phyloP scores from a whole-genome alignment of 139 green algal species.

The Chlamydomonas eustigma region DNA sequence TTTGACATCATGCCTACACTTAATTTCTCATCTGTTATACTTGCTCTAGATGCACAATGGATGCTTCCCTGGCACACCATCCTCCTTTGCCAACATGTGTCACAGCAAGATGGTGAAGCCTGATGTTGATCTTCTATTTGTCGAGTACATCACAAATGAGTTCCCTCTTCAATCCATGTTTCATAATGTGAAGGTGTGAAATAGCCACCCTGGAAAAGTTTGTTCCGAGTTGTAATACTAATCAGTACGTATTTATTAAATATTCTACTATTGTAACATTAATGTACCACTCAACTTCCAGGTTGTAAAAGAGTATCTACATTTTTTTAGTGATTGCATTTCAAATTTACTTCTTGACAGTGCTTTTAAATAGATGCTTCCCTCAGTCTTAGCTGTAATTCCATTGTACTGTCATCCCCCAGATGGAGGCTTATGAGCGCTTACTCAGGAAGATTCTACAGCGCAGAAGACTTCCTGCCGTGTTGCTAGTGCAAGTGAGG shows the following conservation, averaged over 20 bases:
- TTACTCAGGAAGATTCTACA: slow-evolving; percentile 26
- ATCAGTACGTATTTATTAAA: no score
- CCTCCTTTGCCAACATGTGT: slow-evolving; percentile 37
- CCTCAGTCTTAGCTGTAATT: no score
- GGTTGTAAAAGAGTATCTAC: no score
- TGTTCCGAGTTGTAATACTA: no score
- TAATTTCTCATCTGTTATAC: no score
- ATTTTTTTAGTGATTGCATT: no score
- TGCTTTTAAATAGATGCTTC: background rate
- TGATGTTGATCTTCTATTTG: slow-evolving; percentile 32
- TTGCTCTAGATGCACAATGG: slow-evolving; percentile 28
- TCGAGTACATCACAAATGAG: slow-evolving; percentile 35
- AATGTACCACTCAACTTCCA: no score
- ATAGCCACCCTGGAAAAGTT: no score
- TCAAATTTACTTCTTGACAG: no score
- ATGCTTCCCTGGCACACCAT: slow-evolving; percentile 31
- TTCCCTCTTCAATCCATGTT: slow-evolving; percentile 13
- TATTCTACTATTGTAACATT: no score
- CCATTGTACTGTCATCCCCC: background rate
- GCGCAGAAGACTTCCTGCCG: slow-evolving; percentile 11
- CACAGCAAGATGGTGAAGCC: slow-evolving; percentile 26
- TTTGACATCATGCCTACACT: no score
- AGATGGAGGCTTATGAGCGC: slow-evolving; percentile 24
- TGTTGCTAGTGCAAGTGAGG: slow-evolving; percentile 32
- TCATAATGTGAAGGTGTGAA: slow-evolving; percentile 11